These are phyloP conservation scores for Botrytis hyacinthi DNA, from an alignment of 2,329 filamentous ascomycete species.

Conservation along the genomic window DNA sequence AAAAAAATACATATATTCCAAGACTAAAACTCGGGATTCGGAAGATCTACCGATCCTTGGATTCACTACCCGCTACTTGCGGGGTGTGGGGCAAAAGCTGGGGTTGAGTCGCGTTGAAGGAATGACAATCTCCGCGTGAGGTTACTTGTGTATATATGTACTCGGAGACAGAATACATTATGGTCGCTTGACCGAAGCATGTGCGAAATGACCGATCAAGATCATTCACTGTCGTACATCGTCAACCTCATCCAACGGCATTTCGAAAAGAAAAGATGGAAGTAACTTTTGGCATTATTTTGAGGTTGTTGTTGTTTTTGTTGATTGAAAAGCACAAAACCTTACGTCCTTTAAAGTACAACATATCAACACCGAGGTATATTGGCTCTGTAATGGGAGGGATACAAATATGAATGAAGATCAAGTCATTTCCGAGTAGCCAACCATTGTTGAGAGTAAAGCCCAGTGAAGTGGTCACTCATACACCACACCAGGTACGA, in stretches of 20 bases:
- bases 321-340: background rate
- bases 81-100: conserved; percentile 13
- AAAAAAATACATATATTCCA: background rate
- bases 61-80: conserved; percentile 14
- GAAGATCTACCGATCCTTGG: conserved; percentile 16
- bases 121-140: conserved; percentile 24
- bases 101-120: background rate
- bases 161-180: background rate
- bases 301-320: background rate
- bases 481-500: conserved; percentile 13
- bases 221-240: conserved; percentile 2
- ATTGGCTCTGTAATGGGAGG: background rate
- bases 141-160: conserved; percentile 19
- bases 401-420: background rate
- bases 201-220: conserved; percentile 15
- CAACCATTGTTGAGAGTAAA: conserved; percentile 1
- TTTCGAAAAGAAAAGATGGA: background rate
- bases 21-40: conserved; percentile 10
- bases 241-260: conserved; percentile 1
- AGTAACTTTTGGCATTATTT: no score
- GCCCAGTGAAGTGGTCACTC: conserved; percentile 11
- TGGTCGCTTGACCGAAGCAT: conserved; percentile 24
- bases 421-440: background rate
- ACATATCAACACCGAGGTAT: background rate
- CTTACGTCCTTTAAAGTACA: background rate